Evolutionary conservation across 441 rosid species (phyloP).

Genomic region (Kokia cookei): DNA sequence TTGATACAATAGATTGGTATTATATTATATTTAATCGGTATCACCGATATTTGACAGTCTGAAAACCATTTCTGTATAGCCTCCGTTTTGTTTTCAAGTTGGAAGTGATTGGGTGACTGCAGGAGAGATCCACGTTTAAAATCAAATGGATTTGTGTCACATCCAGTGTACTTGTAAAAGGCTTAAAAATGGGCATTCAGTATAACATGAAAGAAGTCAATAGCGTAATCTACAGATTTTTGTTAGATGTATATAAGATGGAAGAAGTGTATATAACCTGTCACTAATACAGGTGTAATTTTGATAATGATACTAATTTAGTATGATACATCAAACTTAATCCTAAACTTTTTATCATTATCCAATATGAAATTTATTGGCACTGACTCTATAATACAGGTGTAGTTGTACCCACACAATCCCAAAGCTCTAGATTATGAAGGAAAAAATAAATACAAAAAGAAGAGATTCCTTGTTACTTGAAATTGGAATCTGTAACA

Average conservation of each 20-base stretch:
- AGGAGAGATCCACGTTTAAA: too few relatives aligned
- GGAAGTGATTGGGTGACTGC: too few relatives aligned
- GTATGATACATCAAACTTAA: background rate
- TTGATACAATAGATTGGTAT: too few relatives aligned
- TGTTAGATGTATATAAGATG: background rate
- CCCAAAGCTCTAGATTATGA: background rate
- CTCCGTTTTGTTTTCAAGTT: too few relatives aligned
- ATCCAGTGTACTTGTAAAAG: background rate
- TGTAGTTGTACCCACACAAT: conserved; percentile 3
- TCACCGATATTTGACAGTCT: too few relatives aligned
- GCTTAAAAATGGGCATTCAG: background rate
- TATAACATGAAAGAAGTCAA: background rate
- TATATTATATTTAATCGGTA: too few relatives aligned
- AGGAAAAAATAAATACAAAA: background rate
- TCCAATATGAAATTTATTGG: background rate
- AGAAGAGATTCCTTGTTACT: background rate
- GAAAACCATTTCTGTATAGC: too few relatives aligned
- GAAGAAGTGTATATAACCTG: too few relatives aligned
- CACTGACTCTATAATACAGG: background rate
- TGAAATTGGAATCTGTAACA: background rate
- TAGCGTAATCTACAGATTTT: too few relatives aligned
- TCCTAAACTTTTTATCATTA: too few relatives aligned
- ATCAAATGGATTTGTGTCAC: background rate
- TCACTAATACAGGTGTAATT: too few relatives aligned
- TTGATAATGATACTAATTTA: background rate